Conservation (phyloP, 139 green algal genomes). For the Coelastrella sp. region DNA sequence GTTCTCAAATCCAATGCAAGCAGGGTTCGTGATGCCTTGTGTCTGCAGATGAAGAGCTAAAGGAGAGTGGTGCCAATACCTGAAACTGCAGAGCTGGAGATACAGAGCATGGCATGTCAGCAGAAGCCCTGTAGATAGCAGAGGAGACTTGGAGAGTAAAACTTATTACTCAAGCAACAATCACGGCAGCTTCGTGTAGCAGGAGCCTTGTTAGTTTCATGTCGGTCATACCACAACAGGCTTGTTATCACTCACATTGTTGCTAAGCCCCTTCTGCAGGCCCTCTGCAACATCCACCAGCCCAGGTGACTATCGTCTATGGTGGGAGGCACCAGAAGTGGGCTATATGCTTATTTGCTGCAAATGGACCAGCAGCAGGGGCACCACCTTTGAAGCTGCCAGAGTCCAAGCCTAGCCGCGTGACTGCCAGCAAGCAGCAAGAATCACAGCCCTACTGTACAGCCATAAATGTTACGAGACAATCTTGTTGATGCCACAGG, state of each 20-base stretch:
- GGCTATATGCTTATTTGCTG: no score
- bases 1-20: no score
- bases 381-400: no score
- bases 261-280: background rate
- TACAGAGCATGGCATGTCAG: conserved; percentile 52
- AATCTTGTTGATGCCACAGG: no score
- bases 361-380: no score
- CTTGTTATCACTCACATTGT: conserved; percentile 2
- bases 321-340: background rate
- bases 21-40: no score
- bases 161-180: background rate
- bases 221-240: background rate
- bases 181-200: background rate
- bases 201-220: background rate
- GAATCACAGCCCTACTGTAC: no score
- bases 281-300: background rate
- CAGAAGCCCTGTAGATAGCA: conserved; percentile 24
- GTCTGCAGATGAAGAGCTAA: no score
- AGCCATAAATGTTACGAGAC: no score
- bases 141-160: background rate
- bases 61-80: conserved; percentile 19
- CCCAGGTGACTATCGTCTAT: background rate
- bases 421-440: background rate
- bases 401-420: background rate
- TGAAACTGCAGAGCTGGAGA: conserved; percentile 66